Evolutionary conservation across 441 rosid species (phyloP).

Genomic region (Bocquillonia castaneifolia): DNA sequence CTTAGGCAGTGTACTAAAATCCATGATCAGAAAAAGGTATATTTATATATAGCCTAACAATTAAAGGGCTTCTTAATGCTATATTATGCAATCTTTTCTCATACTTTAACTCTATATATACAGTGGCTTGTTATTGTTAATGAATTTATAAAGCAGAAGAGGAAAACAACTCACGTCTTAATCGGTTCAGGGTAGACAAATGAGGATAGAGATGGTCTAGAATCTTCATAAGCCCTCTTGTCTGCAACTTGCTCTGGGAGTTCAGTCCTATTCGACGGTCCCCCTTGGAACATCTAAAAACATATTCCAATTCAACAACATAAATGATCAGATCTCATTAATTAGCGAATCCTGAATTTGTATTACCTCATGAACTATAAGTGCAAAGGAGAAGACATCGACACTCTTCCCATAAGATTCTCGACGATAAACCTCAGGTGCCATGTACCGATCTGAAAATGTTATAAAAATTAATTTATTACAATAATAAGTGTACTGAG

Average conservation of each 20-base stretch:
- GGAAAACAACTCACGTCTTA: conserved; percentile 35
- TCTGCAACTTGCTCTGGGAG: conserved; percentile 52
- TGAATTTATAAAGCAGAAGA: conserved; percentile 1
- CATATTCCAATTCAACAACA: conserved; percentile 11
- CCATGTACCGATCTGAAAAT: conserved; percentile 61
- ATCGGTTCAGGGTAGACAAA: conserved; percentile 40
- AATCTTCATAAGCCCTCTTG: conserved; percentile 57
- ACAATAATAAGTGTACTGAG: background rate
- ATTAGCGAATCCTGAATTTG: background rate
- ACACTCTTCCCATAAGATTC: conserved; percentile 66
- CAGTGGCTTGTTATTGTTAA: background rate
- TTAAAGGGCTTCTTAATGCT: background rate
- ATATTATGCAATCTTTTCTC: too few species aligned
- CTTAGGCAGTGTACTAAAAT: too few species aligned
- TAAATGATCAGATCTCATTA: background rate
- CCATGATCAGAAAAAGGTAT: background rate
- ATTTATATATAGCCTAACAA: background rate
- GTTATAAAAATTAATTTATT: conserved; percentile 8
- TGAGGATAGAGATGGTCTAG: conserved; percentile 49
- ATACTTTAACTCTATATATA: too few species aligned
- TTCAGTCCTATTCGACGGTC: conserved; percentile 41
- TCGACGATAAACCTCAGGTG: conserved; percentile 64
- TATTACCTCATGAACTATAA: conserved; percentile 51
- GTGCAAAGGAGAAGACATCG: conserved; percentile 62
- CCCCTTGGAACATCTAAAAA: conserved; percentile 50